A percentile compares a stretch with the other conserved stretches of the same genome.
Evolutionary conservation across 805 yeast species (phyloP).

Genomic region (Lipomyces spencermartinsiae): DNA sequence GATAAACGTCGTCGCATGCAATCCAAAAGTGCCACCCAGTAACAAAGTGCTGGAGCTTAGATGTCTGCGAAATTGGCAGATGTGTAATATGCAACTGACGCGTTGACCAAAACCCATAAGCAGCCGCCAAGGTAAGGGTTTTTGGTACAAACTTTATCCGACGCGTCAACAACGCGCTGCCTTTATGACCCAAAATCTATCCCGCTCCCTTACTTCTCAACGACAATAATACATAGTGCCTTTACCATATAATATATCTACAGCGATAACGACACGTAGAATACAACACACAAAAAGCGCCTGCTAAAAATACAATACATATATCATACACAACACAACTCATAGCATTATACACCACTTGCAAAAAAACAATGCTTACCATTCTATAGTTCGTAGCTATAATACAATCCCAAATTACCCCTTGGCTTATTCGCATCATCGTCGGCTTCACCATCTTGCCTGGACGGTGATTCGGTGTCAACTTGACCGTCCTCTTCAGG

Average conservation of each 20-base stretch:
- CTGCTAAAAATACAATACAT: neutral
- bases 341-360: neutral
- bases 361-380: neutral
- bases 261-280: too few relatives aligned
- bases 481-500: conserved; percentile 19
- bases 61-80: neutral
- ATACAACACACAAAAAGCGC: neutral
- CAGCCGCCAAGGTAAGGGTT: neutral
- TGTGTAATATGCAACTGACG: neutral
- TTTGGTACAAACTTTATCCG: neutral
- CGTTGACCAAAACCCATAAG: neutral
- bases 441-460: neutral
- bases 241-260: too few relatives aligned
- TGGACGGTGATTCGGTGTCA: neutral
- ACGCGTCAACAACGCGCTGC: neutral
- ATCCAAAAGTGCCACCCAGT: neutral
- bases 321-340: neutral
- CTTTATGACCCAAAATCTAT: neutral
- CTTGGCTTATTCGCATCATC: neutral
- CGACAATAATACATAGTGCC: too few relatives aligned
- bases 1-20: neutral
- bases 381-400: conserved; percentile 4
- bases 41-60: neutral
- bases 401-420: conserved; percentile 2
- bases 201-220: too few relatives aligned